A percentile compares a stretch with the other conserved stretches of the same genome.
These are phyloP conservation scores for Magnusiomyces magnusii DNA, from an alignment of 1,139 yeast species.

Conservation along the genomic window DNA sequence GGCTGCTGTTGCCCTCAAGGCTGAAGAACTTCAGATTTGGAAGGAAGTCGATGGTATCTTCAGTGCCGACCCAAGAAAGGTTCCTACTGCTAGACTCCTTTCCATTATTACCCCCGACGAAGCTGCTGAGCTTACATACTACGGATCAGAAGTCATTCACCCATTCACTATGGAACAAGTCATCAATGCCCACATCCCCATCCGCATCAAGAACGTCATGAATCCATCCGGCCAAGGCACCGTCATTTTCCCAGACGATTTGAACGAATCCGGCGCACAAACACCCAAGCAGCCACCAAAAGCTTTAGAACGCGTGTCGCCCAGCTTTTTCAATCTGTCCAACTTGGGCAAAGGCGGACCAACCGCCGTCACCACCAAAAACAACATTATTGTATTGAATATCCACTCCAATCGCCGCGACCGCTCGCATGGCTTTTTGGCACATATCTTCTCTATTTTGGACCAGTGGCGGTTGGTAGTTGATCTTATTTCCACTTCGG, in stretches of 20 bases:
- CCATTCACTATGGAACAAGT: constrained; percentile 99
- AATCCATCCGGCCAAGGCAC: constrained; percentile 91
- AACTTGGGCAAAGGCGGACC: constrained; percentile 50
- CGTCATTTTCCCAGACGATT: constrained; percentile 82
- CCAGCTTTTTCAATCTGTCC: constrained; percentile 25
- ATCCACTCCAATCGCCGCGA: constrained; percentile 92
- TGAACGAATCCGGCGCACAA: constrained; percentile 56
- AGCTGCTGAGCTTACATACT: constrained; percentile 95
- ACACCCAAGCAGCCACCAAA: constrained; percentile 97
- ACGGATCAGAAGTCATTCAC: constrained; percentile 96
- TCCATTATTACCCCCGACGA: constrained; percentile 95
- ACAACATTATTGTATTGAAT: constrained; percentile 83
- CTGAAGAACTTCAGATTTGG: constrained; percentile 96
- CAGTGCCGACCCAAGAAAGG: constrained; percentile 97
- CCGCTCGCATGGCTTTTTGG: constrained; percentile 89
- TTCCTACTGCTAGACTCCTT: constrained; percentile 76
- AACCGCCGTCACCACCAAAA: constrained; percentile 94
- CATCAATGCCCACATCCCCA: constrained; percentile 90
- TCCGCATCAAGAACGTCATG: constrained; percentile 90
- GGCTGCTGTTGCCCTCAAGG: constrained; percentile 84
- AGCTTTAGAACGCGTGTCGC: constrained; percentile 43
- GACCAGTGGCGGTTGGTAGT: constrained; percentile 84
- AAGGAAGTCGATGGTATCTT: constrained; percentile 98
- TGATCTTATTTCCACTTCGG: constrained; percentile 92
- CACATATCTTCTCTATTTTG: constrained; percentile 77